Base-by-base conservation (phyloP, 176 grass and related monocot genomes). In the Oryza longistaminata region DNA sequence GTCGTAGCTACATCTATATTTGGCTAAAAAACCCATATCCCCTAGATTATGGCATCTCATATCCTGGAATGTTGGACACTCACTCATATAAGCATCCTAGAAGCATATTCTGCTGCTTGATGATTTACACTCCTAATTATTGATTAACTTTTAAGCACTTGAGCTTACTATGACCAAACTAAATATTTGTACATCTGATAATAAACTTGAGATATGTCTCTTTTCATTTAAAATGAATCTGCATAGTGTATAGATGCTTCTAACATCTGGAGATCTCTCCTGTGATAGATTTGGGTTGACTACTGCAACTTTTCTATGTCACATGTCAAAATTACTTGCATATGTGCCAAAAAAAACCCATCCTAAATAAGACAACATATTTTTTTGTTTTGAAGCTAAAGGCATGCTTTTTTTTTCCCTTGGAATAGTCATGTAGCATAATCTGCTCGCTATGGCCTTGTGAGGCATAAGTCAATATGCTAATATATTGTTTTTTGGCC, bases 401-500 rank as follows among this genome's bases (percentile, higher is more conserved):
- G 62, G 0, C 8, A 49, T 31, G 39, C 7, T 69, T 68, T 3
- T 11, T 69, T 68, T 3, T 45, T 61, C 61, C 45, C 48, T n/a
- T 16, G 15, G 26, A 66, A 62, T 34, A 49, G 46, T 15, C 3
- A 14, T 49, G 50, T n/a, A 21, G 52, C 17, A 55, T 43, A 29
- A 42, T 27, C 78, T 78, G 1, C 11, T 22, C 83, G 66, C 1
- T 76, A 77, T 44, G 15, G 16, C 64, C 29, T 50, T 78, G 78
- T 82, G 72, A 22, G 15, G 10, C 24, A 88, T 79, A 52, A 61
- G 22, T 61, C 25, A 88, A 72, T 17, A 1, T 78, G 25, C 74
- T 85, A 75, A 86, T 33, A 60, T 85, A 70, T 83, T 83, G 66
- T 71, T 14, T 75, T 90, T 61, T 73, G 82, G 79, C 64, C 69